Percentiles rank a stretch among this genome's conserved stretches.
These are phyloP conservation scores for Tephrocybe sp. DNA, from an alignment of 768 basidiomycete genomes.

Conservation along the genomic window DNA sequence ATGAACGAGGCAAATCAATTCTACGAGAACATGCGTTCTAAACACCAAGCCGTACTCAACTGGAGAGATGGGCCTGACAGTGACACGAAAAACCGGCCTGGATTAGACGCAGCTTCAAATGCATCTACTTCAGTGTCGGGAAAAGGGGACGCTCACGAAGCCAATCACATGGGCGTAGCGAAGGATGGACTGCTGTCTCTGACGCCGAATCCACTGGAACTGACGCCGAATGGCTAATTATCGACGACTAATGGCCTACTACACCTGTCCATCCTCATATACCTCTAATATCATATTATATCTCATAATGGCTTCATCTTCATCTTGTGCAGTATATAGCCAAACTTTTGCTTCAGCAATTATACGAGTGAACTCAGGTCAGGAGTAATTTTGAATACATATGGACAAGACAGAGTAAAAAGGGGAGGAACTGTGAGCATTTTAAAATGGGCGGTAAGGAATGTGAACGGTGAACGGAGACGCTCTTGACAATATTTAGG, in stretches of 20 bases:
- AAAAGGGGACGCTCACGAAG: conserved; percentile 65
- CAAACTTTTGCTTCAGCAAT: too few species aligned
- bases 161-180: conserved; percentile 45
- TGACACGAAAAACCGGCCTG: conserved; percentile 22
- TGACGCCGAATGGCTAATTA: conserved; percentile 92
- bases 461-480: conserved; percentile 12
- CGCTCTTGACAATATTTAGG: conserved; percentile 18
- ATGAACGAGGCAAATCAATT: conserved; percentile 94
- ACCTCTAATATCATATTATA: conserved; percentile 29
- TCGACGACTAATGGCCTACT: conserved; percentile 39
- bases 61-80: conserved; percentile 49
- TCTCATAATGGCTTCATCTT: too few species aligned
- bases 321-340: too few species aligned
- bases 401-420: conserved; percentile 18
- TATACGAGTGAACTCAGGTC: too few species aligned
- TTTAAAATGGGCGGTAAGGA: conserved; percentile 21
- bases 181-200: conserved; percentile 78
- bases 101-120: conserved; percentile 30
- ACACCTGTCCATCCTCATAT: conserved; percentile 24
- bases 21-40: conserved; percentile 84
- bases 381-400: conserved; percentile 26
- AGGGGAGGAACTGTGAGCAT: conserved; percentile 4
- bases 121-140: conserved; percentile 51
- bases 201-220: conserved; percentile 67
- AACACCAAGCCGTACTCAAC: conserved; percentile 59